phyloP scores from a whole-genome alignment of 495 filamentous ascomycete genomes.

The Penicillium argentinense region DNA sequence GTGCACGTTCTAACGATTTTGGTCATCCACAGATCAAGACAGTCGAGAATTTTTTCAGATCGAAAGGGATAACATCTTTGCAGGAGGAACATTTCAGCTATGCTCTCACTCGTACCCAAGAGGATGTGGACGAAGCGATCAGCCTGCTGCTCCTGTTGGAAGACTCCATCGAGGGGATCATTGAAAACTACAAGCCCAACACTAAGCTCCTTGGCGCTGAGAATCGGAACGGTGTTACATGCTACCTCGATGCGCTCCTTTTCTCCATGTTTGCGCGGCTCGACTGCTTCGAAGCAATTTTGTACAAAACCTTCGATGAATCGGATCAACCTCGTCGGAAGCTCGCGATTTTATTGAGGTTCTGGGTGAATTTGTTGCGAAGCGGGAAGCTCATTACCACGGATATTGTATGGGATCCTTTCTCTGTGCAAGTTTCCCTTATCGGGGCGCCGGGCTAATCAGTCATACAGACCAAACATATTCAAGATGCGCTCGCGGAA shows the following conservation, averaged over 20 bases:
- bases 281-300: constrained; percentile 86
- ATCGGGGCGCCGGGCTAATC: constrained; percentile 27
- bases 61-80: constrained; percentile 36
- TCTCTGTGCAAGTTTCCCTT: not conserved
- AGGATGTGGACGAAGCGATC: constrained; percentile 72
- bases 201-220: constrained; percentile 79
- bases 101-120: constrained; percentile 62
- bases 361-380: constrained; percentile 92
- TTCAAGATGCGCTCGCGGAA: constrained; percentile 79
- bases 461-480: constrained; percentile 63
- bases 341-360: constrained; percentile 69
- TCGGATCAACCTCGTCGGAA: constrained; percentile 68
- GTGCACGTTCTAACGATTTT: constrained; percentile 5
- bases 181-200: constrained; percentile 67
- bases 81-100: constrained; percentile 60
- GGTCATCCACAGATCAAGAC: constrained; percentile 31
- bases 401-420: constrained; percentile 69
- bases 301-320: constrained; percentile 66
- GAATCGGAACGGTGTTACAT: constrained; percentile 83
- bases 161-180: constrained; percentile 76
- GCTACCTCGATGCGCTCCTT: constrained; percentile 87
- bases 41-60: constrained; percentile 32
- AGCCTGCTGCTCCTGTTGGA: constrained; percentile 73
- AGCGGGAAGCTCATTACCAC: constrained; percentile 80
- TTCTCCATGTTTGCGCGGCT: constrained; percentile 96